These are phyloP conservation scores for Zygotorulaspora danielsina DNA, from an alignment of 805 yeast genomes.

Conservation along the genomic window DNA sequence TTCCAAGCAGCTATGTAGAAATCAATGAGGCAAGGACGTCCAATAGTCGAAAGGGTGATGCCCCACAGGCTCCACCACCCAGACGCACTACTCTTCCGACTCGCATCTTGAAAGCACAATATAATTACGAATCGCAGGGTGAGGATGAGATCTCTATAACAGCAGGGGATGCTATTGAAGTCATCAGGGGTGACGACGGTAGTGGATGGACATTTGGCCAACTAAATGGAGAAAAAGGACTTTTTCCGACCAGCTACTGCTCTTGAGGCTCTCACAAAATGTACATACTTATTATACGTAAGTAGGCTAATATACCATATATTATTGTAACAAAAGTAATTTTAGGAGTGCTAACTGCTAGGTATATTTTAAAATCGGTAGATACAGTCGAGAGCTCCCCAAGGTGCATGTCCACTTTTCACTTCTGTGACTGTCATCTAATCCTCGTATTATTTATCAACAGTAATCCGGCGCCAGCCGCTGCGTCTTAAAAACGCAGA, in stretches of 20 bases:
- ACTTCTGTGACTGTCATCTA: no score
- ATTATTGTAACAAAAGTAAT: no score
- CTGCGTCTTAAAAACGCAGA: no score
- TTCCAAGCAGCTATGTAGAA: constrained; percentile 77
- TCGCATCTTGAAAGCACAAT: constrained; percentile 61
- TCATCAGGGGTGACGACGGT: constrained; percentile 69
- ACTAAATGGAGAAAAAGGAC: constrained; percentile 56
- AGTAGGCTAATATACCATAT: no score
- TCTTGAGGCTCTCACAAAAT: constrained; percentile 16
- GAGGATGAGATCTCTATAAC: constrained; percentile 70
- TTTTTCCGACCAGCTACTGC: constrained; percentile 77
- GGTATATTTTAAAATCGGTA: no score
- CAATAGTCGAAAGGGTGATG: constrained; percentile 45
- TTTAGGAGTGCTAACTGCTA: no score
- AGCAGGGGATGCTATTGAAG: constrained; percentile 68
- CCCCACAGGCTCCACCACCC: constrained; percentile 73
- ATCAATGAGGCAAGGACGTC: constrained; percentile 30
- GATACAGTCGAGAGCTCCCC: no score
- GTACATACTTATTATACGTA: not conserved
- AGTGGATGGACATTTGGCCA: constrained; percentile 96
- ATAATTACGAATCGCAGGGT: constrained; percentile 72
- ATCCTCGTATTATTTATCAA: no score
- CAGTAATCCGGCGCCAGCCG: no score
- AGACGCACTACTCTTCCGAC: constrained; percentile 42
- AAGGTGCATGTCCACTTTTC: no score